phyloP scores from a whole-genome alignment of 495 filamentous ascomycete species.

The Aspergillus asperescens region DNA sequence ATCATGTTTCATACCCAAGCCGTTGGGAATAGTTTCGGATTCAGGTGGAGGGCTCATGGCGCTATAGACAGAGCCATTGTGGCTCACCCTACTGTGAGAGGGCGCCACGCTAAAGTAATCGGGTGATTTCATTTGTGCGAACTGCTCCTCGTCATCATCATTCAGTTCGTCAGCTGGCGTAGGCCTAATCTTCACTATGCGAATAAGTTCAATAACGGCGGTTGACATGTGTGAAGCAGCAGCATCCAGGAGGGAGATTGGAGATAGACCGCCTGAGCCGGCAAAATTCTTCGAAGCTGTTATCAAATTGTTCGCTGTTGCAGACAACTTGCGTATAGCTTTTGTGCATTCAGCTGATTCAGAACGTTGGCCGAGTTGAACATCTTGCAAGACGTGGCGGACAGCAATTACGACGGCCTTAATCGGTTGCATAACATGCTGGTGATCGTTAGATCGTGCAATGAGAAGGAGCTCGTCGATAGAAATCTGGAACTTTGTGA shows the following conservation, averaged over 20 bases:
- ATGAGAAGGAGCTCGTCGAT: constrained; percentile 86
- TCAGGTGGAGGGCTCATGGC: constrained; percentile 44
- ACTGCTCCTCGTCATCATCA: constrained; percentile 61
- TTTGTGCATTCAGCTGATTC: constrained; percentile 49
- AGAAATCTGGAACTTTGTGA: constrained; percentile 91
- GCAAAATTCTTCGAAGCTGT: constrained; percentile 91
- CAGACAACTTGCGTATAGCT: constrained; percentile 73
- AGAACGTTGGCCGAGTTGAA: constrained; percentile 51
- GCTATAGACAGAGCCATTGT: constrained; percentile 50
- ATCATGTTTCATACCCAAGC: constrained; percentile 23
- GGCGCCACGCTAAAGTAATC: constrained; percentile 46
- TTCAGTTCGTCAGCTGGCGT: constrained; percentile 69
- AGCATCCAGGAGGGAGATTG: constrained; percentile 90
- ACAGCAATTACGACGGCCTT: constrained; percentile 76
- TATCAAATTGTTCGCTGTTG: constrained; percentile 91
- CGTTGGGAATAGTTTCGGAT: constrained; percentile 31
- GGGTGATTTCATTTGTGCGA: constrained; percentile 41
- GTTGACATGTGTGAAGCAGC: constrained; percentile 89
- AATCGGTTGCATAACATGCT: constrained; percentile 69
- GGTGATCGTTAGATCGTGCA: constrained; percentile 66
- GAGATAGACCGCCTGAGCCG: constrained; percentile 73
- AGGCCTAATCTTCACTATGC: constrained; percentile 74
- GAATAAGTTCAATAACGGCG: constrained; percentile 77
- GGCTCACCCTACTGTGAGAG: constrained; percentile 44
- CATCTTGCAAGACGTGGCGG: constrained; percentile 72